These are phyloP conservation scores for Suillus hirtellus DNA, from an alignment of 768 basidiomycete genomes.

Conservation along the genomic window DNA sequence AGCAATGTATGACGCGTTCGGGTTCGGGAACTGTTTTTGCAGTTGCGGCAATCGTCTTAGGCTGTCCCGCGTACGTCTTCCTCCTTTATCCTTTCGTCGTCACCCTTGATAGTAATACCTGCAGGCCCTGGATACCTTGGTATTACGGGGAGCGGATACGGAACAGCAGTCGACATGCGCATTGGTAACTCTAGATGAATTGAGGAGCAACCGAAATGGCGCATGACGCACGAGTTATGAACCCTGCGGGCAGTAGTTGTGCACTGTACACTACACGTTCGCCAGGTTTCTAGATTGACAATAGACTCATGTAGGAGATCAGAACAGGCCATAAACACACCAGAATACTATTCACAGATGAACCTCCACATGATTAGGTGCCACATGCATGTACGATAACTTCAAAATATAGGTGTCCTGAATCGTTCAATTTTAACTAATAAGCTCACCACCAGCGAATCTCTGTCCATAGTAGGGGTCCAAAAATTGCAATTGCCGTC, in stretches of 20 bases:
- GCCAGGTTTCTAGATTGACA: background rate
- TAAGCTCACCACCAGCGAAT: slow-evolving; percentile 62
- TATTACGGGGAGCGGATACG: slow-evolving; percentile 52
- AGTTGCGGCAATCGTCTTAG: slow-evolving; percentile 52
- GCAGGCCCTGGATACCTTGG: slow-evolving; percentile 47
- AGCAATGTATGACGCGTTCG: slow-evolving; percentile 64
- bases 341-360: background rate
- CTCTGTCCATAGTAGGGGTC: slow-evolving; percentile 88
- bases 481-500: slow-evolving; percentile 87
- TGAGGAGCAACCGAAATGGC: background rate
- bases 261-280: background rate
- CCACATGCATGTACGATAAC: background rate
- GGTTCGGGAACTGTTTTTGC: slow-evolving; percentile 74
- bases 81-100: background rate
- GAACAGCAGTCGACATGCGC: slow-evolving; percentile 44
- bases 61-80: slow-evolving; percentile 48
- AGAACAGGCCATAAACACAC: background rate
- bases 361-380: background rate
- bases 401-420: background rate
- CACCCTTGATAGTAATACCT: slow-evolving; percentile 3
- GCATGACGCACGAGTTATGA: background rate
- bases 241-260: background rate
- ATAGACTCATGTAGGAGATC: background rate
- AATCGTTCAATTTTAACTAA: background rate
- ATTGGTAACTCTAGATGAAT: background rate